Percentiles rank a stretch among this genome's conserved stretches.
These are phyloP conservation scores for Fusarium pininemorale DNA, from an alignment of 2,329 filamentous ascomycete genomes.

Conservation along the genomic window DNA sequence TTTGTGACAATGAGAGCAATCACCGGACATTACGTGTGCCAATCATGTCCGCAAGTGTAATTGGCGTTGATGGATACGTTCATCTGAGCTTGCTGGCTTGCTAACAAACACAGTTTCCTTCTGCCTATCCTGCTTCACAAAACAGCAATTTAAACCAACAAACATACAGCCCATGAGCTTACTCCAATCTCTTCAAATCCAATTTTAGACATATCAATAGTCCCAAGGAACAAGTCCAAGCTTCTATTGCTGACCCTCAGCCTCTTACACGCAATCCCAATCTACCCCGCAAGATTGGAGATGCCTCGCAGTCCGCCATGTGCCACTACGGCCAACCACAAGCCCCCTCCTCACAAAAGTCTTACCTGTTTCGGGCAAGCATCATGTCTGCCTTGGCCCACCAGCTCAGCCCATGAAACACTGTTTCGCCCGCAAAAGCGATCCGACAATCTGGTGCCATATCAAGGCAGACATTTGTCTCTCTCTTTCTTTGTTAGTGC, in stretches of 20 bases:
- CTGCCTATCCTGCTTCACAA: neutral
- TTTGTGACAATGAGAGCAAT: neutral
- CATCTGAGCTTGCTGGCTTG: neutral
- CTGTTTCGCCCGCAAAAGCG: neutral
- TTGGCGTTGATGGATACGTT: no score
- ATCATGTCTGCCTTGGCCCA: slow-evolving; percentile 1
- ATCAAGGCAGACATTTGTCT: neutral
- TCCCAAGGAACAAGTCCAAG: neutral
- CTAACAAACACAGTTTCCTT: neutral
- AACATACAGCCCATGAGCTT: neutral
- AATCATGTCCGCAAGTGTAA: neutral
- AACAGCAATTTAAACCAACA: neutral
- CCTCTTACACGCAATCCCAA: neutral
- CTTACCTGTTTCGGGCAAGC: neutral
- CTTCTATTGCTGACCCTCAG: neutral
- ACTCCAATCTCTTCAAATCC: no score
- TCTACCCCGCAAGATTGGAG: slow-evolving; percentile 7
- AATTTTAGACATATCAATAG: neutral
- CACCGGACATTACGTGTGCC: rapidly evolving
- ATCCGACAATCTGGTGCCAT: neutral
- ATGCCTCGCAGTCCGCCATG: slow-evolving; percentile 2
- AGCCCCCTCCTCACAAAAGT: neutral
- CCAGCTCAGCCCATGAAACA: neutral
- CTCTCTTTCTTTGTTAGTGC: neutral
- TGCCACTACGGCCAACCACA: neutral